These are phyloP conservation scores for Brassica carinata DNA, from an alignment of 345 rosid species.

Conservation along the genomic window DNA sequence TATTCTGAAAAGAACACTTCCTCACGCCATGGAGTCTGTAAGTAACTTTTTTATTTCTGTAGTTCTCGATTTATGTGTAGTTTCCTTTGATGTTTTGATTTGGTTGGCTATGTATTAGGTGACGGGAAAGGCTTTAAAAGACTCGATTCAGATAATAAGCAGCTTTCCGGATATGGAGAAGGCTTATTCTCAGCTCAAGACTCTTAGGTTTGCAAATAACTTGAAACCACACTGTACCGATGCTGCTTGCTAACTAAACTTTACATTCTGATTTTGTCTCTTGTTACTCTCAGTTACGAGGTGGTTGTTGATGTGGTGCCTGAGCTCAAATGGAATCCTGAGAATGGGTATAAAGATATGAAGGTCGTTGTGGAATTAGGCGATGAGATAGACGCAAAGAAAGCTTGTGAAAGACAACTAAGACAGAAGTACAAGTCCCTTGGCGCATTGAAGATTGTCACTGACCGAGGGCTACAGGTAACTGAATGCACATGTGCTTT, in stretches of 20 bases:
- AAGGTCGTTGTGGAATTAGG: constrained; percentile 90
- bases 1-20: constrained; percentile 90
- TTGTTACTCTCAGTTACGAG: constrained; percentile 67
- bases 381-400: constrained; percentile 71
- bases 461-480: constrained; percentile 90
- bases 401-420: constrained; percentile 73
- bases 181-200: constrained; percentile 56
- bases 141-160: constrained; percentile 75
- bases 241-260: not conserved
- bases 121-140: constrained; percentile 80
- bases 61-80: not conserved
- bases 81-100: not conserved
- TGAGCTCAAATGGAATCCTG: constrained; percentile 83
- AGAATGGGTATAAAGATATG: constrained; percentile 76
- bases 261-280: constrained; percentile 5
- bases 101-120: constrained; percentile 47
- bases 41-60: not conserved
- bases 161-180: constrained; percentile 83
- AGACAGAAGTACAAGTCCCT: constrained; percentile 78
- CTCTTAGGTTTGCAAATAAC: constrained; percentile 54
- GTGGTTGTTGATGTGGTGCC: constrained; percentile 87
- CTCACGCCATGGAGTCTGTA: constrained; percentile 77
- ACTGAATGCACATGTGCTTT: constrained; percentile 18
- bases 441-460: constrained; percentile 65
- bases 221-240: not conserved